phyloP scores from a whole-genome alignment of 768 basidiomycete species.

The Termitomyces sp. region DNA sequence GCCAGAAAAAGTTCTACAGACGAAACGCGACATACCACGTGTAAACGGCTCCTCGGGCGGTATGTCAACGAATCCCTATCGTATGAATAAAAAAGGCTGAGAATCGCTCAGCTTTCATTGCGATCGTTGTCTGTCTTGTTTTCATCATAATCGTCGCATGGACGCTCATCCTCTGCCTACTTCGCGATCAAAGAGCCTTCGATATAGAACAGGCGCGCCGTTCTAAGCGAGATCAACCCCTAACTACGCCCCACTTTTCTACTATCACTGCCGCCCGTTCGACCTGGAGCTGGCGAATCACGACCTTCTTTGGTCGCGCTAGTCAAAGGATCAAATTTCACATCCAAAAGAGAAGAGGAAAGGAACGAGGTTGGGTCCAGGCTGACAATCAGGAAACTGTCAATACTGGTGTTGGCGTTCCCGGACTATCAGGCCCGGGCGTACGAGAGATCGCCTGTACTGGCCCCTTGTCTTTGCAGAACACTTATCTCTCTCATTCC shows the following conservation, averaged over 20 bases:
- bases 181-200: constrained; percentile 46
- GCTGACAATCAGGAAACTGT: constrained; percentile 47
- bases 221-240: constrained; percentile 18
- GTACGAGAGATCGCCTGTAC: constrained; percentile 5
- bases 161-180: constrained; percentile 52
- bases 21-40: not conserved
- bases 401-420: constrained; percentile 13
- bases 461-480: constrained; percentile 5
- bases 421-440: not conserved
- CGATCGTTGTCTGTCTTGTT: constrained; percentile 51
- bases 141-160: constrained; percentile 52
- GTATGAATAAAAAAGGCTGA: not conserved
- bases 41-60: not conserved
- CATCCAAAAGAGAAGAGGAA: constrained; percentile 19
- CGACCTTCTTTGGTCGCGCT: constrained; percentile 1
- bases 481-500: constrained; percentile 5
- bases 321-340: constrained; percentile 1
- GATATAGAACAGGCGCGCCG: constrained; percentile 34
- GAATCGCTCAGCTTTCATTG: constrained; percentile 50
- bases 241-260: not conserved
- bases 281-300: constrained; percentile 9
- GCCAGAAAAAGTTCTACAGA: not conserved
- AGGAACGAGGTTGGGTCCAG: constrained; percentile 46
- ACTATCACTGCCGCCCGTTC: not conserved
- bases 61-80: not conserved